Evolutionary conservation across 2,329 filamentous ascomycete species (phyloP), one percentile per base, ranked within the genome.

Genomic region (Microdochium trichocladiopsis): DNA sequence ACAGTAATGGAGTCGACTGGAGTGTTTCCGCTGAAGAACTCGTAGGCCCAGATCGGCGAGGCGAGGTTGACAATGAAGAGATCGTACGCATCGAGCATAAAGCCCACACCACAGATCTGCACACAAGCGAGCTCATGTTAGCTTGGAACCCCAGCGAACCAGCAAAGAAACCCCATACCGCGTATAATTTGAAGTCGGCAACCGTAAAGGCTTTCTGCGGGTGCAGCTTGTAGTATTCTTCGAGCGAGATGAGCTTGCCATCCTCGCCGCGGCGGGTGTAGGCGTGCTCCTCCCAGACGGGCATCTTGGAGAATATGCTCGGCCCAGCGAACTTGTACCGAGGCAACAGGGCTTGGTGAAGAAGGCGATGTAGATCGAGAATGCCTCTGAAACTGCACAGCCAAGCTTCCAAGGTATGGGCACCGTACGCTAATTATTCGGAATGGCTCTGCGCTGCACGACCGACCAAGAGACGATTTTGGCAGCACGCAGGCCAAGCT

Each of bases 1-100:
- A 69, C 68, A 8, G 18, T 48, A 3, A 36, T 47, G 23, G 10
- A n/a, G 23, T 54, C 55, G 58, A 56, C 74, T 72, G 0, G 55
- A 23, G 47, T 48, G 23, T 36, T 37, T 18, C 48, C 48, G 21
- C 48, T 50, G 21, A 47, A 51, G 25, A 51, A 51, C 24, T 47
- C 50, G 50, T 47, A 47, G 41, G 37, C 50, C 50, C 37, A 48
- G 37, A 51, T 28, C 23, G 50, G 37, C 9, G 50, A 47, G 22
- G 41, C 41, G 37, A 51, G 50, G 41, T 51, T 51, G 23, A 51
- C 41, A n/a, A 48, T 36, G 41, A 51, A 51, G 43, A 51, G 37
- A n/a, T 51, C 50, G 25, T 51, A 51, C 12, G 50, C 43, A 25
- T 51, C 50, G 37, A 51, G 50, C 23, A 51, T 28, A 41, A 51